Conservation (phyloP, 2,329 filamentous ascomycete genomes). For the Aspergillus nomiae region DNA sequence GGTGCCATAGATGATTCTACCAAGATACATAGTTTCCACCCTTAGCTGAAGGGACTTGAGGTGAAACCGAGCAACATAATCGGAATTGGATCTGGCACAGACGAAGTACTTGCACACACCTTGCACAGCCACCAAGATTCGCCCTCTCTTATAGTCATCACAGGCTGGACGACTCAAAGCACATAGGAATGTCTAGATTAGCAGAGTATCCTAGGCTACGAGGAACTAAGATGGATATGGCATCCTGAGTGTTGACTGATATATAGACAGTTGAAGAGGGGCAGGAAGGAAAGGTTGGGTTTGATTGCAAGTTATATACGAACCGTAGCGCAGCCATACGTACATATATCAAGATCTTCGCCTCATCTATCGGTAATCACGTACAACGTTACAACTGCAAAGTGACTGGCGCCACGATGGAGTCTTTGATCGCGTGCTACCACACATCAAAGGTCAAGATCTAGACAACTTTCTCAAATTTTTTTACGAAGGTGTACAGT, state of each 20-base stretch:
- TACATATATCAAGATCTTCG: neutral
- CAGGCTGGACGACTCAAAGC: conserved; percentile 21
- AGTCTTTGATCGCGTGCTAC: too few relatives aligned
- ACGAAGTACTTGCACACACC: conserved; percentile 45
- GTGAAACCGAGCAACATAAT: conserved; percentile 44
- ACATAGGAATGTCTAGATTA: conserved; percentile 20
- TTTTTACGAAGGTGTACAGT: neutral
- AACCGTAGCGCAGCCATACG: neutral
- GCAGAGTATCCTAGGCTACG: conserved; percentile 16
- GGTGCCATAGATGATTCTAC: conserved; percentile 24
- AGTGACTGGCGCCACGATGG: too few relatives aligned
- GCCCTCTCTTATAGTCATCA: conserved; percentile 26
- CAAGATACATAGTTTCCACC: conserved; percentile 19
- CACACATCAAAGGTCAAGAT: neutral
- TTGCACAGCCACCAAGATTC: conserved; percentile 35
- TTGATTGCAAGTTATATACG: neutral
- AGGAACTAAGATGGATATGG: conserved; percentile 4
- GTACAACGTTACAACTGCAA: too few relatives aligned
- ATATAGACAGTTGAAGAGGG: neutral
- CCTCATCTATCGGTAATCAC: neutral
- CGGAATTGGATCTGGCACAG: conserved; percentile 37
- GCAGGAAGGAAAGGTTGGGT: neutral
- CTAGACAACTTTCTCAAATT: neutral
- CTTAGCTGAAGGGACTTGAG: conserved; percentile 20
- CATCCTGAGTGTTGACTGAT: neutral